These are phyloP conservation scores for Cadophora luteo-olivacea DNA, from an alignment of 2,329 filamentous ascomycete genomes.

Conservation along the genomic window DNA sequence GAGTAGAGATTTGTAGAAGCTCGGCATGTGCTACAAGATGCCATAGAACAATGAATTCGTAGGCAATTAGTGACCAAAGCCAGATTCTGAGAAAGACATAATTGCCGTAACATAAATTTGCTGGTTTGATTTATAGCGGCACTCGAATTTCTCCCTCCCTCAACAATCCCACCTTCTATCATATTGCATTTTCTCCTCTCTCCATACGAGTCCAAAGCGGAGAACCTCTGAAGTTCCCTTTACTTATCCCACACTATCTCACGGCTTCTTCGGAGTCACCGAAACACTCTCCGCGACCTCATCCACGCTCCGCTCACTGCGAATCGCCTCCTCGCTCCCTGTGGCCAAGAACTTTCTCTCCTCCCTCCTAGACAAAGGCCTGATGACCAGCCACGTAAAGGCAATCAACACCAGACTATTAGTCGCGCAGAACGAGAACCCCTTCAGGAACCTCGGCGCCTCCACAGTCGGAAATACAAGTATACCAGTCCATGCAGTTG, in stretches of 20 bases:
- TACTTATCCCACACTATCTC: background rate
- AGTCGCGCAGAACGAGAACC: conserved; percentile 41
- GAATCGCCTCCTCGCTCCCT: conserved; percentile 14
- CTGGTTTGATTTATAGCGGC: no score
- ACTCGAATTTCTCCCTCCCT: no score
- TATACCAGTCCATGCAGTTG: conserved; percentile 54
- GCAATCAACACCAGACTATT: conserved; percentile 46
- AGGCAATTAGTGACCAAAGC: no score
- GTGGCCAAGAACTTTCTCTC: conserved; percentile 23
- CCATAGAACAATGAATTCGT: no score
- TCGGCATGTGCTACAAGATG: no score
- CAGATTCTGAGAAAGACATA: no score
- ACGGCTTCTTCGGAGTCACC: background rate
- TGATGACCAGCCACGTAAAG: conserved; percentile 32
- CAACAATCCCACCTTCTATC: no score
- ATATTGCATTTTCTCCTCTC: no score
- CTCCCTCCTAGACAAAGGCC: conserved; percentile 27
- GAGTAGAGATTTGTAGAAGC: no score
- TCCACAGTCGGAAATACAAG: conserved; percentile 55
- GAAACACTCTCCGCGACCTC: conserved; percentile 3
- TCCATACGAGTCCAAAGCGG: no score
- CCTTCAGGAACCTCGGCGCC: conserved; percentile 51
- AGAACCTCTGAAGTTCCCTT: no score
- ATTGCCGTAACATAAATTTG: no score
- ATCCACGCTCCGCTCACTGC: conserved; percentile 7